Base-by-base conservation (phyloP, 768 basidiomycete species). In the Cubamyces lactineus region DNA sequence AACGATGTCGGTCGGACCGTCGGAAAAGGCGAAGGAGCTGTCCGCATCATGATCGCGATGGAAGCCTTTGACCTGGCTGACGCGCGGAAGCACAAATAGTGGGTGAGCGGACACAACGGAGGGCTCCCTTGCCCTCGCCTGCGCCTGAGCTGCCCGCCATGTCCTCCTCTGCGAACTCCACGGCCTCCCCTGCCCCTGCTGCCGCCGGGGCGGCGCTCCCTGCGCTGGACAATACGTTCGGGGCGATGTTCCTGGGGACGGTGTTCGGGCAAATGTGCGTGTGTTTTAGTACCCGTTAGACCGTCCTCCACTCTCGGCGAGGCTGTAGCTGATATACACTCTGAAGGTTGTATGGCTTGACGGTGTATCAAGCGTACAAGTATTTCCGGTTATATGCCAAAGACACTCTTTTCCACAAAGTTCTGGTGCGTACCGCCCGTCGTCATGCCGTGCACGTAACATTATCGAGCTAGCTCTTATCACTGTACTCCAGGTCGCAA, bases 31-130 rank as follows among this genome's bases (percentile, higher is more conserved):
- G 15, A 46, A 46, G 45, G 19, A 17, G 6, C n/a, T 19, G 19
- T 46, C 45, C 45, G 45, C 45, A 46, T 46, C 45, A 46, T 46
- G 45, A 46, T 46, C 45, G 45, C 45, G 45, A 46, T 46, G 45
- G 45, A 34, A 34, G 34, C 34, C 34, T 11, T 34, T 5, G 5
- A 34, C 34, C 34, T 1, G 34, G 34, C 34, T 34, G 5, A 9
- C 9, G 34, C 34, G 34, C 34, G 34, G 34, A 4, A 4, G 34
- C 34, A 34, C 34, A 34, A 6, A 34, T 34, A 34, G 34, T 34
- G 34, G 34, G 34, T 34, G 6, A 34, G 11, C 9, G 34, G 34
- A 11, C 11, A 9, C 34, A 4, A 9, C 34, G 34, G 9, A 7
- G 34, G 34, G 34, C n/a, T n/a, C n/a, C n/a, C n/a, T 6, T 34